A percentile compares a stretch with the other conserved stretches of the same genome.
Evolutionary conservation across 805 yeast genomes (phyloP).

Genomic region (Candida loeiensis): DNA sequence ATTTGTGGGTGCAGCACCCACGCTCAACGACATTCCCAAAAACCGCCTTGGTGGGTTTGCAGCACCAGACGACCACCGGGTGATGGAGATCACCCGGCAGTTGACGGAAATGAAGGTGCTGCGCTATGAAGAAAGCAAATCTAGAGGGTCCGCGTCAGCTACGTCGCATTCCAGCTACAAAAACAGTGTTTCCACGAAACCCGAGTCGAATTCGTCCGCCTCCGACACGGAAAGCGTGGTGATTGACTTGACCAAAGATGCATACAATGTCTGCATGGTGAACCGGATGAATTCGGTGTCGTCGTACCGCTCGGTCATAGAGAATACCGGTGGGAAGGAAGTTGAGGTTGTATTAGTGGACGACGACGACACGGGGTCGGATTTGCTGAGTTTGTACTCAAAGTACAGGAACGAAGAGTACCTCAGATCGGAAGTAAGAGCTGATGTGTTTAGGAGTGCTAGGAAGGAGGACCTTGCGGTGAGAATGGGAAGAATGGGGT

Average conservation of each 20-base stretch:
- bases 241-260: constrained; percentile 41
- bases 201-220: constrained; percentile 24
- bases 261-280: constrained; percentile 35
- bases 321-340: constrained; percentile 35
- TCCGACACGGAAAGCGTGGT: constrained; percentile 38
- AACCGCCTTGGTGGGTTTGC: constrained; percentile 9
- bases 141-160: constrained; percentile 7
- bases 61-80: constrained; percentile 6
- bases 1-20: constrained; percentile 9
- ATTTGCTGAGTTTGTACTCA: constrained; percentile 40
- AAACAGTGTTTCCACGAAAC: constrained; percentile 26
- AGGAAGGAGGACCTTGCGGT: no score
- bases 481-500: background rate
- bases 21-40: constrained; percentile 12
- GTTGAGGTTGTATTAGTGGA: constrained; percentile 44
- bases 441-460: no score
- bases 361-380: constrained; percentile 24
- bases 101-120: constrained; percentile 10
- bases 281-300: constrained; percentile 32
- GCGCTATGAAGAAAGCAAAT: constrained; percentile 3
- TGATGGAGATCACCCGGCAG: constrained; percentile 8
- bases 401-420: constrained; percentile 30
- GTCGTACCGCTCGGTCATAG: constrained; percentile 40
- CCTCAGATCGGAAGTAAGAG: constrained; percentile 13
- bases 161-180: constrained; percentile 25